Base-by-base conservation (phyloP, 495 filamentous ascomycete species). In the Penicillium atrosanguineum region DNA sequence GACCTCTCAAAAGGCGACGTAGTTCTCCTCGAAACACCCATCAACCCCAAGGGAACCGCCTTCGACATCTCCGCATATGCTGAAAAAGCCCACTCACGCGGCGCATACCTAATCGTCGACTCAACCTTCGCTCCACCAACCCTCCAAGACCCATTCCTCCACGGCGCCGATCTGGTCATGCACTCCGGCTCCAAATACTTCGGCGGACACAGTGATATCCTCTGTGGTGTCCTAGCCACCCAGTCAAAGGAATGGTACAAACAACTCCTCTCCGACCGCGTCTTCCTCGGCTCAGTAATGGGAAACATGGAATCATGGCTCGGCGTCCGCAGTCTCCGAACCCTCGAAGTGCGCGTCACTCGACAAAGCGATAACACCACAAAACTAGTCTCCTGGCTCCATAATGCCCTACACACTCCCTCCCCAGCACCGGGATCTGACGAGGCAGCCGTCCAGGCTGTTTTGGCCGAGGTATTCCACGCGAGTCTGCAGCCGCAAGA, bases 121-220 rank as follows among this genome's bases (percentile, higher is more conserved):
- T 81, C 86, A 0, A 98, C 94, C 0, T 96, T 98, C 65, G 94
- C 83, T 1, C 94, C 94, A n/a, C 94, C 94, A 14, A 85, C 85
- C 20, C 76, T 98, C 36, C 87, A 89, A 68, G 89, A 96, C 59
- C 94, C 94, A 2, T 95, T 96, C 64, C 42, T 60, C 31, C 84
- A 75, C 61, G 91, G 91, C 51, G 89, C 86, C 3, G 91, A 97
- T 69, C 68, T 89, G 0, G 83, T 96, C 19, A 87, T 97, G 87
- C 94, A 98, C 69, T 84, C 79, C 20, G 94, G 90, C 12, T 94
- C 91, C 8, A 98, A 98, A 77, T 98, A 96, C 68, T 80, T 98
- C 52, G 94, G 94, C 18, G 94, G 94, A 1, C 94, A 98, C 71
- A 88, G 83, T 56, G 94, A 98, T 70, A 73, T 97, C 70, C 82